Conservation (phyloP, 1,139 yeast species). For the Hansenula sp. region DNA sequence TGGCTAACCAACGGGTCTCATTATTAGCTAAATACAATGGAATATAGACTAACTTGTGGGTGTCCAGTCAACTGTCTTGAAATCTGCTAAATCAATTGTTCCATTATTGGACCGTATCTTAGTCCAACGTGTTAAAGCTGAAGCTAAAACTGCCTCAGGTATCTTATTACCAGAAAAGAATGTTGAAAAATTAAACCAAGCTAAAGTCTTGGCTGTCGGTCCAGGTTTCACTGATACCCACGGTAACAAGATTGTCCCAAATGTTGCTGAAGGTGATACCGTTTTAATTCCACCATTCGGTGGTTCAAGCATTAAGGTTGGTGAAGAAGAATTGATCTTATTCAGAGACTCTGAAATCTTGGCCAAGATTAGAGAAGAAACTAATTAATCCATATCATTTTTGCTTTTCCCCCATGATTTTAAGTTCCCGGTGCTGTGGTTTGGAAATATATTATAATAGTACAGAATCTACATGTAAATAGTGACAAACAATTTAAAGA, state of each 20-base stretch:
- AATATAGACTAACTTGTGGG: conserved; percentile 1
- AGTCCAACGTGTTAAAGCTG: conserved; percentile 91
- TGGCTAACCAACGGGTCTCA: too few relatives aligned
- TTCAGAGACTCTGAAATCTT: conserved; percentile 91
- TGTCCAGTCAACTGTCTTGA: conserved; percentile 53
- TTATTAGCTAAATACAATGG: too few relatives aligned
- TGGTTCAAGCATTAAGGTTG: conserved; percentile 84
- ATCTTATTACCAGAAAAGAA: conserved; percentile 95
- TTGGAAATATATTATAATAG: neutral
- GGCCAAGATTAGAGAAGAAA: conserved; percentile 60
- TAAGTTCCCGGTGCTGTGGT: neutral
- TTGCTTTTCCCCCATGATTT: too few relatives aligned
- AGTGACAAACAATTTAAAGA: neutral
- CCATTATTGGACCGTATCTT: conserved; percentile 95
- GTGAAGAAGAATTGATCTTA: conserved; percentile 72
- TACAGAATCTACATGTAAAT: conserved; percentile 1
- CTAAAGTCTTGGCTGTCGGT: conserved; percentile 77
- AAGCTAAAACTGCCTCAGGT: conserved; percentile 91
- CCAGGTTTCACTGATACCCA: conserved; percentile 71
- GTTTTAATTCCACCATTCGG: conserved; percentile 90
- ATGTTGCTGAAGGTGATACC: conserved; percentile 84
- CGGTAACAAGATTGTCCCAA: conserved; percentile 68
- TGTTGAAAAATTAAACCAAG: conserved; percentile 87
- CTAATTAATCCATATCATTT: neutral
- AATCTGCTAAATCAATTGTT: conserved; percentile 81